phyloP scores from a whole-genome alignment of 768 basidiomycete genomes.

The Kwoniella dejecticola region DNA sequence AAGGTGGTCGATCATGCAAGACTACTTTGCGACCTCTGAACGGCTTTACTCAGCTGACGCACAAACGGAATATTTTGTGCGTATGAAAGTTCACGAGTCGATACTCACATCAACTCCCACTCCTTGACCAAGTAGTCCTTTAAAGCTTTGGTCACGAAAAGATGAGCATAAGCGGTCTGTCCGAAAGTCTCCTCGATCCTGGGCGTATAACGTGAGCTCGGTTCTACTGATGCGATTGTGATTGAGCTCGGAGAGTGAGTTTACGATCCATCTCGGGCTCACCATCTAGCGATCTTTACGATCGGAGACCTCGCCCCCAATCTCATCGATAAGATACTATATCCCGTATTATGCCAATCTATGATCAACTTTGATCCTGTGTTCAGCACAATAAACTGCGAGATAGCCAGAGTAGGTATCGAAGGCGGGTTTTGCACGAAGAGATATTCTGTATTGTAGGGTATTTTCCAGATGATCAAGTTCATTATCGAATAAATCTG shows the following conservation, averaged over 20 bases:
- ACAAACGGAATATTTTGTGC: too few species aligned
- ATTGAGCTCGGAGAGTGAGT: too few species aligned
- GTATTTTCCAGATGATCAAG: slow-evolving; percentile 64
- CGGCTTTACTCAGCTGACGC: too few species aligned
- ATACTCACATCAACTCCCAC: slow-evolving; percentile 74
- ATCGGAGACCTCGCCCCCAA: slow-evolving; percentile 70
- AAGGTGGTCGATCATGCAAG: slow-evolving; percentile 86
- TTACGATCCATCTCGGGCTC: too few species aligned
- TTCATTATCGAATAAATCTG: slow-evolving; percentile 69
- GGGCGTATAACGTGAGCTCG: too few species aligned
- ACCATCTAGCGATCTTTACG: slow-evolving; percentile 77
- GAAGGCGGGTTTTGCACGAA: slow-evolving; percentile 98
- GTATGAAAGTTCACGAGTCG: too few species aligned
- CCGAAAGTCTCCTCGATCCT: slow-evolving; percentile 89
- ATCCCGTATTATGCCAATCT: slow-evolving; percentile 99
- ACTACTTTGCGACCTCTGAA: slow-evolving; percentile 75
- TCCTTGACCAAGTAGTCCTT: slow-evolving; percentile 66
- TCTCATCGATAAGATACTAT: slow-evolving; percentile 83
- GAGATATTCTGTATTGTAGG: slow-evolving; percentile 69
- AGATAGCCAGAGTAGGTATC: slow-evolving; percentile 87
- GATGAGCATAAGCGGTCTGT: slow-evolving; percentile 75
- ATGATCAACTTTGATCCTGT: slow-evolving; percentile 85
- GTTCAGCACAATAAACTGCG: slow-evolving; percentile 69
- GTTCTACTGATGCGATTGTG: too few species aligned
- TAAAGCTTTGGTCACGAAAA: slow-evolving; percentile 93